Percentiles rank a stretch among this genome's conserved stretches.
Evolutionary conservation across 306 rosid genomes (phyloP).

Genomic region (Ormosia semicastrata): DNA sequence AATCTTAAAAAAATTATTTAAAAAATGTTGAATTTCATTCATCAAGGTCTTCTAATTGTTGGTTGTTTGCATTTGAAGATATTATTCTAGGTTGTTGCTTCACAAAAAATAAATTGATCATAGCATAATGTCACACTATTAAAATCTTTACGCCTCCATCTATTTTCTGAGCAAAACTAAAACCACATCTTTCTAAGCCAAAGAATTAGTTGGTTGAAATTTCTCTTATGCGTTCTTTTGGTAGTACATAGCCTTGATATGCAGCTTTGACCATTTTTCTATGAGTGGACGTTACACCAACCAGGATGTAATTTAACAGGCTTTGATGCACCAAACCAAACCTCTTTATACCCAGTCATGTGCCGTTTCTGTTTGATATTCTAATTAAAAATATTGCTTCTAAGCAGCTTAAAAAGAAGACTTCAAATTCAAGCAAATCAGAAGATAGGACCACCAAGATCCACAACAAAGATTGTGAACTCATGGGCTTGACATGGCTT

Average conservation of each 20-base stretch:
- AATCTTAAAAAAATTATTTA: conserved; percentile 8
- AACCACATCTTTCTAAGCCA: background rate
- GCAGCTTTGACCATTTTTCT: conserved; percentile 11
- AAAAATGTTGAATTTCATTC: background rate
- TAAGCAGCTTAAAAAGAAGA: conserved; percentile 71
- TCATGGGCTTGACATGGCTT: conserved; percentile 98
- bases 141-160: background rate
- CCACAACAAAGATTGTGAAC: conserved; percentile 84
- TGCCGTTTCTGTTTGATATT: background rate
- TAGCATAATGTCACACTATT: background rate
- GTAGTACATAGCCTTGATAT: conserved; percentile 1
- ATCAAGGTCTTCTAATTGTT: background rate
- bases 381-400: conserved; percentile 31
- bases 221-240: background rate
- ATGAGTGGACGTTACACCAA: conserved; percentile 49
- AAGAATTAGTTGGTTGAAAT: conserved; percentile 1
- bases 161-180: background rate
- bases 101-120: conserved; percentile 23
- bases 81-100: conserved; percentile 4
- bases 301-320: conserved; percentile 15
- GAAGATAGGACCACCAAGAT: conserved; percentile 86
- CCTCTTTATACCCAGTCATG: conserved; percentile 14
- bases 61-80: conserved; percentile 23
- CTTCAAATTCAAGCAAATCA: conserved; percentile 77
- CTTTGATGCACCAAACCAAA: conserved; percentile 37